Base-by-base conservation (phyloP, 208 protist species). In the Wallacemonas sp. region DNA sequence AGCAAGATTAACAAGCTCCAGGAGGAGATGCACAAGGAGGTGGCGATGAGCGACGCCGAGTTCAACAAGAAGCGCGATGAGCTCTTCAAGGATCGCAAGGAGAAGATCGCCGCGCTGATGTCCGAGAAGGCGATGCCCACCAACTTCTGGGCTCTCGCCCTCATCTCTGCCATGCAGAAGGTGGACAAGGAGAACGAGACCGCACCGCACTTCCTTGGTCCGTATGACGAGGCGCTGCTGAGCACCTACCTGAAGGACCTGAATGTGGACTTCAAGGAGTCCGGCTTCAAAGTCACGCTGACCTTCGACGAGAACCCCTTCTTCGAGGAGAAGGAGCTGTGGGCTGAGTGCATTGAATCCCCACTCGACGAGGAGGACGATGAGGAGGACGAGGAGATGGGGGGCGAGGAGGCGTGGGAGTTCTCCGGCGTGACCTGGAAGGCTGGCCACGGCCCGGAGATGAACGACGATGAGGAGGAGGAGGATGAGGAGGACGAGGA, bases 341-440 rank as follows among this genome's bases (percentile, higher is more conserved):
- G 82, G 78, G 85, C 80, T 2, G 80, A 92, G 72, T 36, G 47
- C 47, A 58, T 43, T 12, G 57, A 62, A 23, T 32, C 48, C 19
- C 21, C 57, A 21, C 47, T 61, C 30, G 63, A 72, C 29, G 43
- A 49, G 24, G 11, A 71, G 44, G 47, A 43, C 3, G 49, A 47
- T 0, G 65, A 48, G 12, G 63, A 66, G 17, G 68, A 74, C 1
- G 64, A 76, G 17, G 64, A 69, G 19, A 64, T 65, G 17, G 76
- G 69, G 26, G 23, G 24, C 39, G 72, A 85, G 58, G 77, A 85
- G 52, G 21, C 24, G 6, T 89, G 76, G 65, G 3, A 14, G 2
- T 93, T 92, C 73, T 94, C 88, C 1, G 88, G 85, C 30, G 63
- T 94, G 21, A 90, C 85, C 19, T 94, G 88, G 85, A 87, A 87